A percentile compares a stretch with the other conserved stretches of the same genome.
phyloP scores from a whole-genome alignment of 495 filamentous ascomycete species.

The Trichoderma gamsii region DNA sequence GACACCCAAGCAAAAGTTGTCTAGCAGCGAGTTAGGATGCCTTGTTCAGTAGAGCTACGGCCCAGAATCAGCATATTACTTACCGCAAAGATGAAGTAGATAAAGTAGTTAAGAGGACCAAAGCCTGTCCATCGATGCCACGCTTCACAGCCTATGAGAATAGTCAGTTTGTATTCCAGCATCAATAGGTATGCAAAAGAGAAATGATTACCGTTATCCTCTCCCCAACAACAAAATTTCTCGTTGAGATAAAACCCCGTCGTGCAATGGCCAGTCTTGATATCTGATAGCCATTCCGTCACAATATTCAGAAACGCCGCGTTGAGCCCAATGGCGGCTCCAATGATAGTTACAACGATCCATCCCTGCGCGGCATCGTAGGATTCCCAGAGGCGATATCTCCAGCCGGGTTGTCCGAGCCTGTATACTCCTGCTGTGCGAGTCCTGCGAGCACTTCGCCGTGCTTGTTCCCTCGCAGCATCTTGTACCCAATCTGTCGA shows the following conservation, averaged over 20 bases:
- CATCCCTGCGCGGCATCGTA: slow-evolving; percentile 97
- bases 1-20: slow-evolving; percentile 75
- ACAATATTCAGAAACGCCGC: slow-evolving; percentile 92
- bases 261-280: slow-evolving; percentile 89
- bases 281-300: slow-evolving; percentile 94
- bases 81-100: slow-evolving; percentile 89
- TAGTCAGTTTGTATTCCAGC: slow-evolving; percentile 22
- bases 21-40: slow-evolving; percentile 36
- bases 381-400: slow-evolving; percentile 72
- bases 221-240: slow-evolving; percentile 97
- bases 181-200: not conserved
- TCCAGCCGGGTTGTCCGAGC: slow-evolving; percentile 68
- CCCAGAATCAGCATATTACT: slow-evolving; percentile 18
- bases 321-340: slow-evolving; percentile 85
- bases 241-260: slow-evolving; percentile 97
- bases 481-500: slow-evolving; percentile 89
- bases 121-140: slow-evolving; percentile 87
- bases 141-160: slow-evolving; percentile 62
- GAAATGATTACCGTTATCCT: slow-evolving; percentile 62
- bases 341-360: slow-evolving; percentile 95
- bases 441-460: slow-evolving; percentile 67
- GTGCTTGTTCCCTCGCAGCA: slow-evolving; percentile 81
- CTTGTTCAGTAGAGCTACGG: not conserved
- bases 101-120: slow-evolving; percentile 71
- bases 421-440: slow-evolving; percentile 72